A percentile compares a stretch with the other conserved stretches of the same genome.
These are phyloP conservation scores for Aspergillus carbonarius DNA, from an alignment of 2,329 filamentous ascomycete genomes.

Conservation along the genomic window DNA sequence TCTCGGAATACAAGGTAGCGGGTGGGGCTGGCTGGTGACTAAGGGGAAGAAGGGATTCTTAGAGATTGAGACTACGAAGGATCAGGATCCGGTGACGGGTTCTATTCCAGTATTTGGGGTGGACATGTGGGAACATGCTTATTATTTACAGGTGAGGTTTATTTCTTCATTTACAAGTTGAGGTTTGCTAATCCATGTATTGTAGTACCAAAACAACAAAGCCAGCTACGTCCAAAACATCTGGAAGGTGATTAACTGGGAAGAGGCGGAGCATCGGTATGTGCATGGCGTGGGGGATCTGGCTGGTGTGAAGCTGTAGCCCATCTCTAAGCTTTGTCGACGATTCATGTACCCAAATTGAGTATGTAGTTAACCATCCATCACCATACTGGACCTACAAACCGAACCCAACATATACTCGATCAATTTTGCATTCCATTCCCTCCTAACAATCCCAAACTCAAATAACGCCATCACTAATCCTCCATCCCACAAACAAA, in stretches of 20 bases:
- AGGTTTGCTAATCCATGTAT: neutral
- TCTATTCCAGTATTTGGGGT: slow-evolving; percentile 76
- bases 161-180: neutral
- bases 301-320: slow-evolving; percentile 27
- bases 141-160: slow-evolving; percentile 69
- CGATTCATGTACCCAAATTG: neutral
- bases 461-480: neutral
- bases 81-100: slow-evolving; percentile 79
- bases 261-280: slow-evolving; percentile 71
- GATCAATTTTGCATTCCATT: too few relatives aligned
- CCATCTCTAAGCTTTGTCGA: neutral
- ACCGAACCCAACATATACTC: neutral
- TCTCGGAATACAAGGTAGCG: slow-evolving; percentile 74
- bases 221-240: slow-evolving; percentile 86
- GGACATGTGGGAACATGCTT: slow-evolving; percentile 94
- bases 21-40: slow-evolving; percentile 84
- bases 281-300: slow-evolving; percentile 27
- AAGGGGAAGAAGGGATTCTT: slow-evolving; percentile 58
- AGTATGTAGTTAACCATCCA: neutral
- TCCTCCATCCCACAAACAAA: neutral
- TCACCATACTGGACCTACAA: neutral
- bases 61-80: slow-evolving; percentile 76
- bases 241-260: slow-evolving; percentile 95
- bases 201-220: slow-evolving; percentile 86
- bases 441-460: neutral